phyloP scores from a whole-genome alignment of 2,329 filamentous ascomycete species.

The Fusarium sp. region DNA sequence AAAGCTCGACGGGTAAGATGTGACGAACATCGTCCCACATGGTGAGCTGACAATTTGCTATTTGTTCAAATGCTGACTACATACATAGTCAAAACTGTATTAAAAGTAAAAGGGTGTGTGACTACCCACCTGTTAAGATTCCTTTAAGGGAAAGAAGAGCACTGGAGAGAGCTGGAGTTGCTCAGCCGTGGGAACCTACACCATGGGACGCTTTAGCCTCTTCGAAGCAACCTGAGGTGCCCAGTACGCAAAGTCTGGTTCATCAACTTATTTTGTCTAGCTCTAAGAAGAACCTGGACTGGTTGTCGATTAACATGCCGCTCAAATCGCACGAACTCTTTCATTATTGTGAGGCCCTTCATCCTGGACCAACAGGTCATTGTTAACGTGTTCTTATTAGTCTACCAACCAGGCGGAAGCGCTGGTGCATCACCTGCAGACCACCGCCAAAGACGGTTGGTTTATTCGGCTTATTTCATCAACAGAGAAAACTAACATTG shows the following conservation, averaged over 20 bases:
- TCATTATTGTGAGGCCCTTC: conserved; percentile 7
- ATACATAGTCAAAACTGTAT: conserved; percentile 10
- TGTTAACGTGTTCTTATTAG: background rate
- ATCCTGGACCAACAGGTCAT: fast-evolving
- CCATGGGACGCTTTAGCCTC: conserved; percentile 13
- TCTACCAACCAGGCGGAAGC: background rate
- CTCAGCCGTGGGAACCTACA: conserved; percentile 7
- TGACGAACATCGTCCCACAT: conserved; percentile 20
- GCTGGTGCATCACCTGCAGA: background rate
- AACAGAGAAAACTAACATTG: background rate
- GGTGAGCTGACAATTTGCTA: background rate
- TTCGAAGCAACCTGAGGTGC: background rate
- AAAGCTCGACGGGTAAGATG: conserved; percentile 10
- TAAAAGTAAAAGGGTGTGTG: background rate
- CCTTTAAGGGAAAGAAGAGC: conserved; percentile 13
- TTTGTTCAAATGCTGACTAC: conserved; percentile 2
- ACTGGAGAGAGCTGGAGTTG: conserved; percentile 4
- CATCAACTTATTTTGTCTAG: conserved; percentile 10
- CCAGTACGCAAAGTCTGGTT: background rate
- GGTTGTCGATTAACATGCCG: conserved; percentile 14
- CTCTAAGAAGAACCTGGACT: background rate
- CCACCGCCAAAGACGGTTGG: background rate
- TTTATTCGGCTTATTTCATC: fast-evolving
- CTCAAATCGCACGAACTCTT: conserved; percentile 25
- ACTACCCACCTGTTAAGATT: conserved; percentile 2